These are phyloP conservation scores for Xylariaceae sp. DNA, from an alignment of 2,329 filamentous ascomycete species.

Conservation along the genomic window DNA sequence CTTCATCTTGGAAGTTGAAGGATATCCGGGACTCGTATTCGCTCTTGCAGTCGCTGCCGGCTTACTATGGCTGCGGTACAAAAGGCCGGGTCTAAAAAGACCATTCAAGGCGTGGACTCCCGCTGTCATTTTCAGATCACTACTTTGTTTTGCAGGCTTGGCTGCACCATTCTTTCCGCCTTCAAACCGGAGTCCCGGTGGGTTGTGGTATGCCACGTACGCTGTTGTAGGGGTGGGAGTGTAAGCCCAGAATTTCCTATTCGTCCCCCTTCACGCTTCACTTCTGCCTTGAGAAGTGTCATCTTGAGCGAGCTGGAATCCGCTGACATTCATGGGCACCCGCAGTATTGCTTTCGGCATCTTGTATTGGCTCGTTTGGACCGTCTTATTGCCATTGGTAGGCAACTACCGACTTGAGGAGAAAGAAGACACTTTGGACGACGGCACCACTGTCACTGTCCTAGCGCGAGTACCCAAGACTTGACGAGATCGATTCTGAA, in stretches of 20 bases:
- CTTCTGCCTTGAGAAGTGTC: background rate
- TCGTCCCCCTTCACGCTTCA: background rate
- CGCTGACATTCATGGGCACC: background rate
- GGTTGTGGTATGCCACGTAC: conserved; percentile 50
- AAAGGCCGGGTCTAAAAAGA: conserved; percentile 53
- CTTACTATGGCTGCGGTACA: conserved; percentile 55
- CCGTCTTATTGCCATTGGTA: conserved; percentile 53
- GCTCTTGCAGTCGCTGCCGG: conserved; percentile 53
- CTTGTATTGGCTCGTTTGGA: conserved; percentile 66
- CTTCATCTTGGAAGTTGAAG: conserved; percentile 68
- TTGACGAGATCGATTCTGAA: conserved; percentile 9
- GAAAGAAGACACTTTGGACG: conserved; percentile 51
- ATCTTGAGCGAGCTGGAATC: background rate
- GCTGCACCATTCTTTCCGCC: conserved; percentile 60
- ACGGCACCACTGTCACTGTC: conserved; percentile 63
- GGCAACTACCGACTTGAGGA: conserved; percentile 60
- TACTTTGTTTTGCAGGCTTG: conserved; percentile 50
- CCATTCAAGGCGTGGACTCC: conserved; percentile 62
- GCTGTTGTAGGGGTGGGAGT: conserved; percentile 48
- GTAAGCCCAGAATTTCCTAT: conserved; percentile 37
- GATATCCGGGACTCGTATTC: conserved; percentile 60
- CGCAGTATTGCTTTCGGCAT: conserved; percentile 53
- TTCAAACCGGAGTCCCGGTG: conserved; percentile 40
- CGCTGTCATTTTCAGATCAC: conserved; percentile 51
- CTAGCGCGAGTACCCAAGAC: conserved; percentile 38